Evolutionary conservation across 2,329 filamentous ascomycete species (phyloP), one percentile per base, ranked within the genome.

Genomic region (Colletotrichum sidae): DNA sequence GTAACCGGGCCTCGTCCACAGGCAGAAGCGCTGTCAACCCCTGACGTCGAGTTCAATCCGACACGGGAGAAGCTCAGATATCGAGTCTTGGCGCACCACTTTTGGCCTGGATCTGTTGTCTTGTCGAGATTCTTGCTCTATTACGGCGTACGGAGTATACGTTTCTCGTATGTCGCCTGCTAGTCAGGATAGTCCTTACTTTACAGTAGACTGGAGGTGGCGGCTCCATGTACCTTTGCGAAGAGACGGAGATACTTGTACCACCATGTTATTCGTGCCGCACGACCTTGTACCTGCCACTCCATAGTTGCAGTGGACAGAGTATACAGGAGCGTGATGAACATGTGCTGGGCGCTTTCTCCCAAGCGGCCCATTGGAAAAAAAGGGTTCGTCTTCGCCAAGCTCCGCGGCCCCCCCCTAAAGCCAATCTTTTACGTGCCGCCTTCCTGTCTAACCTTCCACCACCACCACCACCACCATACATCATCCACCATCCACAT

Each of bases 11-110:
- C 45, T 34, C 37, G 37, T 57, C 15, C 34, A 34, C 45, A 39
- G 47, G 17, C 9, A 54, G 38, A 49, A 38, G 6, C 50, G 56
- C 55, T 15, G 39, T 55, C 17, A 45, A 60, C 58, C 46, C 62
- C 39, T 56, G 62, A 39, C 41, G 33, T 35, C 46, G 25, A 46
- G 42, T 42, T 60, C 50, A 64, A 60, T 54, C 49, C 55, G 45
- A 65, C 45, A 61, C 56, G 46, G 57, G 50, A 12, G 51, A 55
- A 55, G 51, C 50, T 61, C 62, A 62, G 53, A 66, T 66, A 46
- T 57, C n/a, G 52, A 15, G 41, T 56, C 58, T 66, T 63, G 63
- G 58, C 55, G 51, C 57, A 17, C 55, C 25, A 13, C 34, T 15
- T 11, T 11, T 50, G 6, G 6, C n/a, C 47, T 50, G 47, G 47